Evolutionary conservation across 768 basidiomycete genomes (phyloP).

Genomic region (Pleurotus tuoliensis): DNA sequence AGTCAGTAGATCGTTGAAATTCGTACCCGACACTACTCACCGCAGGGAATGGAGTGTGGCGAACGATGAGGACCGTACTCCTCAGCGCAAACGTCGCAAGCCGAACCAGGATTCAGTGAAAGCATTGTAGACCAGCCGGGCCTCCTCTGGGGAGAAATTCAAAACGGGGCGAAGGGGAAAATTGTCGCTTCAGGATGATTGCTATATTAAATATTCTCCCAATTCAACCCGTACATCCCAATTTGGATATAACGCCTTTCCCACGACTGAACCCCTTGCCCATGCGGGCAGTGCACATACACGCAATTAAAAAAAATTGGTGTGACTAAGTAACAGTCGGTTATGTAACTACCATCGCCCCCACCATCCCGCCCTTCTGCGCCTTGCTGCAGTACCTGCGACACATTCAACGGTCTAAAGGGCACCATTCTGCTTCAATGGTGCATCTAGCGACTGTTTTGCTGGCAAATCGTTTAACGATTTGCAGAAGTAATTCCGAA

Average conservation of each 20-base stretch:
- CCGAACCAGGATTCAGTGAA: conserved; percentile 76
- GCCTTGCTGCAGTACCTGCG: background rate
- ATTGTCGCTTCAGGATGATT: conserved; percentile 7
- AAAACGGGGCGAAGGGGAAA: conserved; percentile 40
- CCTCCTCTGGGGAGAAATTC: conserved; percentile 36
- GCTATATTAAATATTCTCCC: conserved; percentile 8
- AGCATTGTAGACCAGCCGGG: conserved; percentile 58
- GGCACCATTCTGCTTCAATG: background rate
- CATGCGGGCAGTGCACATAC: conserved; percentile 3
- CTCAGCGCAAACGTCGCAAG: conserved; percentile 89
- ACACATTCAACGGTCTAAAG: background rate
- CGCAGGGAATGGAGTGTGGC: conserved; percentile 81
- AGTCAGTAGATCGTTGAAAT: background rate
- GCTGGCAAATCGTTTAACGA: background rate
- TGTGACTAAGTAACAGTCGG: background rate
- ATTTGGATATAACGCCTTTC: conserved; percentile 3
- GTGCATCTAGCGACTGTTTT: background rate
- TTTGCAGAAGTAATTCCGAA: background rate
- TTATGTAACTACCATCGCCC: background rate
- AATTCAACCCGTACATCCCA: conserved; percentile 1
- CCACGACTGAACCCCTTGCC: conserved; percentile 3
- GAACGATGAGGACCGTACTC: conserved; percentile 72
- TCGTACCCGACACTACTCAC: conserved; percentile 33
- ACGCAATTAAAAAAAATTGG: background rate
- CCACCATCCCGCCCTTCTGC: background rate